Base-by-base conservation (phyloP, 176 grass and related monocot species). In the Otatea glauca region DNA sequence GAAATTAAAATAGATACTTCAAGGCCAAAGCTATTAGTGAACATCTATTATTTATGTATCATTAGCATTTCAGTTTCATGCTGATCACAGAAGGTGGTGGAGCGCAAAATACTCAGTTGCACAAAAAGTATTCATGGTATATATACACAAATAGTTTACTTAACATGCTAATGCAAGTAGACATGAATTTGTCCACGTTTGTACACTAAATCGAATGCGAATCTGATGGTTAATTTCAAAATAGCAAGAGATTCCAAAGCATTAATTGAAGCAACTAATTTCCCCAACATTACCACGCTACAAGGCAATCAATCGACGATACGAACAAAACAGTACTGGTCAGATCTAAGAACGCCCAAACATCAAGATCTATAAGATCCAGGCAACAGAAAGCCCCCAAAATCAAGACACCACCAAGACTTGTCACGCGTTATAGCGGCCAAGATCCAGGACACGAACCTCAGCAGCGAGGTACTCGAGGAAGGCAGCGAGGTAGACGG, bases 381-480 rank as follows among this genome's bases (percentile, higher is more conserved):
- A 55, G 9, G n/a, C 5, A 15, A 37, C 39, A 68, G 12, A 15
- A 80, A 43, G 2, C 41, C 21, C 37, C 48, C 1, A 29, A 72
- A 58, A n/a, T 2, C 9, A n/a, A n/a, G 65, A 72, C 80, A 6
- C 76, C 78, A 29, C 84, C 69, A 7, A 84, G 84, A 14, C 17
- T 23, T 81, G 2, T 8, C 53, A 60, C 21, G 21, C 0, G 58
- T 25, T 5, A 84, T 67, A 18, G 76, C 64, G 2, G 87, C 84
- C 23, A 47, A 32, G 23, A 34, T 25, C 37, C 1, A 24, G 9
- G 77, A 11, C 18, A 48, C 38, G 74, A 77, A 93, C 92, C 87
- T 94, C 92, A 1, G 92, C 92, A 2, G 92, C 92, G 37, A 94
- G 92, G 81, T 94, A 94, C 65, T 94, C 92, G 4, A 94, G 89